phyloP scores from a whole-genome alignment of 805 yeast genomes.

The Kodamaea leandrae region DNA sequence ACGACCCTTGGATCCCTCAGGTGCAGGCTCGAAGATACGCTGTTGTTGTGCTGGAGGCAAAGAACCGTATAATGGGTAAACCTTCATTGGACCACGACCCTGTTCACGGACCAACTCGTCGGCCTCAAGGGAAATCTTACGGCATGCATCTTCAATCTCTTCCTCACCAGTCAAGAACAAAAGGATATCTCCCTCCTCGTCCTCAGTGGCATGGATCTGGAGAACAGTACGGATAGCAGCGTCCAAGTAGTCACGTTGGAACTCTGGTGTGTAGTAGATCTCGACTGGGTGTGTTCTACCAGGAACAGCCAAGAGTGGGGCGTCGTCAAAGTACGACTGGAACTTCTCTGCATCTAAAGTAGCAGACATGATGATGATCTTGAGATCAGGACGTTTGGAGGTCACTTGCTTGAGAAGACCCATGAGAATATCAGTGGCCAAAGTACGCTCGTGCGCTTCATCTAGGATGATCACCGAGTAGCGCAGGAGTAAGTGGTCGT shows the following conservation, averaged over 20 bases:
- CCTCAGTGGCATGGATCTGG: constrained; percentile 96
- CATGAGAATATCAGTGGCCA: constrained; percentile 95
- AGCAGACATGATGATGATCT: constrained; percentile 95
- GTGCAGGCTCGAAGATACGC: constrained; percentile 89
- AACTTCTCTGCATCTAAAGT: constrained; percentile 96
- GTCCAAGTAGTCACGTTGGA: constrained; percentile 90
- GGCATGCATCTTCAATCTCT: constrained; percentile 95
- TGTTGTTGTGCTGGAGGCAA: constrained; percentile 96
- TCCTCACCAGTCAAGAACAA: constrained; percentile 94
- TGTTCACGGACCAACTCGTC: constrained; percentile 88
- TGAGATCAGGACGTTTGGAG: constrained; percentile 77
- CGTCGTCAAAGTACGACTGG: constrained; percentile 83
- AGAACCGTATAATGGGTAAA: constrained; percentile 94
- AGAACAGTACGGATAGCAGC: constrained; percentile 93
- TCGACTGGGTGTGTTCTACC: constrained; percentile 98
- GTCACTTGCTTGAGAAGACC: constrained; percentile 86
- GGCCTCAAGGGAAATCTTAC: constrained; percentile 81
- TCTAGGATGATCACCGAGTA: constrained; percentile 91
- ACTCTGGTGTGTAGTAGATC: constrained; percentile 94
- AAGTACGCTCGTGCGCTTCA: constrained; percentile 97
- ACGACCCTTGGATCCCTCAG: constrained; percentile 71
- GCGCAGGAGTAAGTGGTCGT: constrained; percentile 74
- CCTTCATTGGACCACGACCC: constrained; percentile 82
- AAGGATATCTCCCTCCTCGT: constrained; percentile 76
- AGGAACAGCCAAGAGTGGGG: constrained; percentile 94